Evolutionary conservation across 495 filamentous ascomycete species (phyloP), one percentile per base, ranked within the genome.

Genomic region (Halenospora varia): DNA sequence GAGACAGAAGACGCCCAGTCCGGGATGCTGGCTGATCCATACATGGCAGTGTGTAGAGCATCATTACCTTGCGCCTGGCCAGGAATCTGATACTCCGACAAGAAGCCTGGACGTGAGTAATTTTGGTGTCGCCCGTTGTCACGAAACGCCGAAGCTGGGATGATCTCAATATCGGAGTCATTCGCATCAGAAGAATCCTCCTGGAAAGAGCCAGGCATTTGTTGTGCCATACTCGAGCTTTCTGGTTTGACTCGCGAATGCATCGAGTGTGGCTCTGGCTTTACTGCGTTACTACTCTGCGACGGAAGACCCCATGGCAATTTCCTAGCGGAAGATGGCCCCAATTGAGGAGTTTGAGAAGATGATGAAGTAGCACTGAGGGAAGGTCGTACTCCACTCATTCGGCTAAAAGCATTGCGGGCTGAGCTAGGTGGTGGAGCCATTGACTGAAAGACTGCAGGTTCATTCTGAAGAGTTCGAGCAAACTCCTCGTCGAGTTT

Each of bases 401-500:
- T 51, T 35, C 55, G 50, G 50, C 61, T 53, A 55, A 52, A 62
- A 49, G 60, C 62, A 39, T 56, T 60, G 10, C 29, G 24, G 2
- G 26, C 56, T 8, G 49, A 24, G 6, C 10, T 54, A 2, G 41
- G 0, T 3, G 48, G 25, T 25, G 22, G 39, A 40, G 10, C 13
- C 39, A 53, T 57, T 2, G 46, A 11, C 17, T 26, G 48, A 53
- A 22, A 41, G 10, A 9, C 19, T 60, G 48, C 29, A 49, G 11
- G 47, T 48, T 23, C 20, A 22, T 23, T 63, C 55, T 48, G 61
- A 8, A 83, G 56, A 42, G 53, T 67, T 25, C 75, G 73, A 53
- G 79, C 81, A 56, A 74, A 66, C 58, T 77, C 77, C 42, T 63
- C 78, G 57, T 84, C 81, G n/a, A 56, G 65, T 23, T 68, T 73